Conservation (phyloP, 75 land plant genomes). For the Adiantum capillusveneris region DNA sequence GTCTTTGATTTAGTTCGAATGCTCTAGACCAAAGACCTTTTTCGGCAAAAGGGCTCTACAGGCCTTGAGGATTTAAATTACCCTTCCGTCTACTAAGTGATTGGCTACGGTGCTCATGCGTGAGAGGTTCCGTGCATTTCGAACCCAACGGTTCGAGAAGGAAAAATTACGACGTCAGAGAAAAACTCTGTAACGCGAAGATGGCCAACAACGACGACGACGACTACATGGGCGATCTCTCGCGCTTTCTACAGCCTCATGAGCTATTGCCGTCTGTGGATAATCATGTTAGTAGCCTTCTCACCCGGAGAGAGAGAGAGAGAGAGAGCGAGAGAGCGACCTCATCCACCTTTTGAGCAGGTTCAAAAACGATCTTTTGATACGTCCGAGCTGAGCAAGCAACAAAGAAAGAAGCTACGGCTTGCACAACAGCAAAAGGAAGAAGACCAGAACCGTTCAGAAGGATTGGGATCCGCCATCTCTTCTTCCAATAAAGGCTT, state of each 20-base stretch:
- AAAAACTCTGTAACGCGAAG: too few relatives aligned
- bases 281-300: not conserved
- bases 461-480: slow-evolving; percentile 45
- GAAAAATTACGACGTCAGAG: too few relatives aligned
- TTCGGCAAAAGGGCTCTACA: too few relatives aligned
- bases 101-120: too few relatives aligned
- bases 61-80: too few relatives aligned
- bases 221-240: slow-evolving; percentile 82
- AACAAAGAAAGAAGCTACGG: slow-evolving; percentile 45
- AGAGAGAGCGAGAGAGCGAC: not conserved
- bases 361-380: not conserved
- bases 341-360: not conserved
- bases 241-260: slow-evolving; percentile 51
- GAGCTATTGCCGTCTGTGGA: slow-evolving; percentile 3
- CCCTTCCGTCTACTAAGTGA: too few relatives aligned
- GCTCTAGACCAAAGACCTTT: too few relatives aligned
- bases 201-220: slow-evolving; percentile 37
- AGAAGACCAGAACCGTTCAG: slow-evolving; percentile 57
- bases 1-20: too few relatives aligned
- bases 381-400: slow-evolving; percentile 28
- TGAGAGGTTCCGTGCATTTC: too few relatives aligned
- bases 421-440: slow-evolving; percentile 34
- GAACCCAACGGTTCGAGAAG: too few relatives aligned
- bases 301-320: slow-evolving; percentile 1
- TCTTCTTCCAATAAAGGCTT: slow-evolving; percentile 83